Conservation (phyloP, 371 early-diverging fungal species). For the Massospora cicadina region DNA sequence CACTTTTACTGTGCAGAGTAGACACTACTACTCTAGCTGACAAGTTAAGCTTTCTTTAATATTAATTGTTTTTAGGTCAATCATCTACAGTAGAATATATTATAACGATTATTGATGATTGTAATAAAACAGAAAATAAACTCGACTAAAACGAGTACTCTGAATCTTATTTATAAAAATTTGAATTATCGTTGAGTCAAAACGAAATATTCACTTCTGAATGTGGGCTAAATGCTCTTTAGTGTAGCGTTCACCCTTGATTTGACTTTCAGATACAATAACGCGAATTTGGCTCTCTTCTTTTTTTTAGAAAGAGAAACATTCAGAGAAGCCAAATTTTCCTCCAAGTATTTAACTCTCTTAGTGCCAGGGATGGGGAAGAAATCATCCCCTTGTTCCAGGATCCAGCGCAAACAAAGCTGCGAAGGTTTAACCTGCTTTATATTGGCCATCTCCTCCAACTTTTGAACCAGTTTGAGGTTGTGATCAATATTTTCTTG, state of each 20-base stretch:
- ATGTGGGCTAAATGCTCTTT: too few species aligned
- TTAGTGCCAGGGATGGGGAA: conserved; percentile 18
- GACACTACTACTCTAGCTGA: too few species aligned
- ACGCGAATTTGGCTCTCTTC: conserved; percentile 26
- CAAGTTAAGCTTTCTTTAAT: too few species aligned
- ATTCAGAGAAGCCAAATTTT: conserved; percentile 23
- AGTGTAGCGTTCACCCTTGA: conserved; percentile 21
- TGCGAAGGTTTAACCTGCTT: conserved; percentile 24
- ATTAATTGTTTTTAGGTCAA: too few species aligned
- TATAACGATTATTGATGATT: too few species aligned
- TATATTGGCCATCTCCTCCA: conserved; percentile 22
- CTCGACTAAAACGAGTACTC: too few species aligned
- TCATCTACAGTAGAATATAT: too few species aligned
- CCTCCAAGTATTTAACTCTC: conserved; percentile 26
- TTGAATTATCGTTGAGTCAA: too few species aligned
- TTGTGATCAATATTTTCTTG: conserved; percentile 29
- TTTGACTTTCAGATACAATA: conserved; percentile 16
- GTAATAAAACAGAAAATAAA: too few species aligned
- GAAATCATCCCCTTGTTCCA: conserved; percentile 20
- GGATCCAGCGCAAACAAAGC: conserved; percentile 35
- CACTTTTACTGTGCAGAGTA: too few species aligned
- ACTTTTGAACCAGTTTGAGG: conserved; percentile 28
- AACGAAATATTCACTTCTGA: too few species aligned
- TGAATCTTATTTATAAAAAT: too few species aligned
- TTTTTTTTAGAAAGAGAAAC: conserved; percentile 20